phyloP scores from a whole-genome alignment of 257 asterid species.

The Ocimum tenuiflorum region DNA sequence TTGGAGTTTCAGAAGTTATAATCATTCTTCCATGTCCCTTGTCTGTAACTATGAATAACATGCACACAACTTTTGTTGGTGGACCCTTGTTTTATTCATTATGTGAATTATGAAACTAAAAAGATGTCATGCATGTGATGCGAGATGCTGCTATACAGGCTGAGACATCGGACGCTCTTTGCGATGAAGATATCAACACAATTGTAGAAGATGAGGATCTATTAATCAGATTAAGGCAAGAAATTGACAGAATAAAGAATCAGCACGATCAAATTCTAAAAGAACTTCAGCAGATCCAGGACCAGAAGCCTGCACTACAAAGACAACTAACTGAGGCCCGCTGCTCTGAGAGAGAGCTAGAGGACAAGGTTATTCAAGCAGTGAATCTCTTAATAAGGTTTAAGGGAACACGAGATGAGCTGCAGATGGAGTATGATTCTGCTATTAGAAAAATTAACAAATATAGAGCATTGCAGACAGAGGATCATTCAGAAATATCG shows the following conservation, averaged over 20 bases:
- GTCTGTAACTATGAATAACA: background rate
- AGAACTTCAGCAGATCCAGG: constrained; percentile 44
- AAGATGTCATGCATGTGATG: constrained; percentile 12
- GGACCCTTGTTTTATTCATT: constrained; percentile 1
- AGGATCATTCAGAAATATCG: constrained; percentile 30
- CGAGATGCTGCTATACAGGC: constrained; percentile 40
- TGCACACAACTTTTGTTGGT: constrained; percentile 11
- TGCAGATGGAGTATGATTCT: constrained; percentile 56
- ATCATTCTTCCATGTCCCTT: background rate
- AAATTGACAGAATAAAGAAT: constrained; percentile 41
- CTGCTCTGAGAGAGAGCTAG: constrained; percentile 68
- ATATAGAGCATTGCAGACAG: constrained; percentile 34
- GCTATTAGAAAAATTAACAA: constrained; percentile 45
- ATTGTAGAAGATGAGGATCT: constrained; percentile 44
- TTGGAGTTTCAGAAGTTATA: background rate
- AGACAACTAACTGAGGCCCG: constrained; percentile 43
- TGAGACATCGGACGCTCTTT: constrained; percentile 44
- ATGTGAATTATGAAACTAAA: background rate
- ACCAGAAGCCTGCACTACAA: constrained; percentile 53
- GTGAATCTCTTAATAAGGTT: constrained; percentile 67
- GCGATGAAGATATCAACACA: constrained; percentile 38
- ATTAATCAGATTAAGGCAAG: constrained; percentile 43
- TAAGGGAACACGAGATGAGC: constrained; percentile 63
- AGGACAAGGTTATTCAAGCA: constrained; percentile 81
- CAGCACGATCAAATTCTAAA: constrained; percentile 32